These are phyloP conservation scores for Trametes meyenii DNA, from an alignment of 768 basidiomycete genomes.

Conservation along the genomic window DNA sequence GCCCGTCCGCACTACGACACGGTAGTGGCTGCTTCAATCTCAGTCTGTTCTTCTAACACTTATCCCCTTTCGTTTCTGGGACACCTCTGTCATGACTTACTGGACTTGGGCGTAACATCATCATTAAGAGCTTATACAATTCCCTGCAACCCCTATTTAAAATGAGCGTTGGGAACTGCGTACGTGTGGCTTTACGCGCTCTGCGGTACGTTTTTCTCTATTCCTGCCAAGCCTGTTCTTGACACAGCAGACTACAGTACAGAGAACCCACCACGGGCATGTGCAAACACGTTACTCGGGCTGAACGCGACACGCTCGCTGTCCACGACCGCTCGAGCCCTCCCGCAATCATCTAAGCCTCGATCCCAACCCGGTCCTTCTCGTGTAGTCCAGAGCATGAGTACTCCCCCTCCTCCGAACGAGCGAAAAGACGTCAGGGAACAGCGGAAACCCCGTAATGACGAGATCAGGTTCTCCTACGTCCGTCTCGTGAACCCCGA, in stretches of 20 bases:
- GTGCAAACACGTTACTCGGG: too few species aligned
- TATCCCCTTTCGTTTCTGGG: neutral
- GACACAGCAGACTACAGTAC: neutral
- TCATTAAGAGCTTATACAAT: too few species aligned
- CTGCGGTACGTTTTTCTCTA: neutral
- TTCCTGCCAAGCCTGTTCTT: neutral
- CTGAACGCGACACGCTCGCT: neutral
- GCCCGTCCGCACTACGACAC: too few species aligned
- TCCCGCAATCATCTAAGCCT: neutral
- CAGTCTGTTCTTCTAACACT: neutral
- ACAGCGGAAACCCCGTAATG: slow-evolving; percentile 33
- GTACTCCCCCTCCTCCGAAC: neutral
- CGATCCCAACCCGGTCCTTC: neutral
- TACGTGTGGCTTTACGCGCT: neutral
- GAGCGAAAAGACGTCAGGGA: slow-evolving; percentile 1
- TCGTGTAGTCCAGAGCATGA: neutral
- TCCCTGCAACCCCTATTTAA: too few species aligned
- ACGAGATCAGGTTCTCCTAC: slow-evolving; percentile 44
- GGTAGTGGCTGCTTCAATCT: too few species aligned
- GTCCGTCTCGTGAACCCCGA: slow-evolving; percentile 54
- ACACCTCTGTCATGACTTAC: neutral
- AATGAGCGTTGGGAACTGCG: neutral
- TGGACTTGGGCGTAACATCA: too few species aligned
- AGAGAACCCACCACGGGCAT: too few species aligned
- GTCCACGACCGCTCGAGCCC: neutral